phyloP scores from a whole-genome alignment of 2,329 filamentous ascomycete species.

The Paracoccidioides brasiliensis region DNA sequence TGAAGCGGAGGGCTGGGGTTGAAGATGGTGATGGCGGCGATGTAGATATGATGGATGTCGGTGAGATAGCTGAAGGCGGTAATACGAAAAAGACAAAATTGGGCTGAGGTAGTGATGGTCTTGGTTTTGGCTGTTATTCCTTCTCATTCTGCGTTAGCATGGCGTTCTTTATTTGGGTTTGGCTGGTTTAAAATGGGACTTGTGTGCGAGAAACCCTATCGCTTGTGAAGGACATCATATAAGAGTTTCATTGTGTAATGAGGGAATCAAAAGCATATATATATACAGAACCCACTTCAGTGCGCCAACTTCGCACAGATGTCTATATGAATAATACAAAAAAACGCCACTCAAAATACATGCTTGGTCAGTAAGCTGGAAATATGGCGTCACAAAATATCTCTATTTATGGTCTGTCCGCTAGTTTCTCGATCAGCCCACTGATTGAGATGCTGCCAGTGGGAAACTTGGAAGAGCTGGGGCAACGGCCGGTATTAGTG shows the following conservation, averaged over 20 bases:
- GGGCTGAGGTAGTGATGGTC: neutral
- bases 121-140: neutral
- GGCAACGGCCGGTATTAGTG: neutral
- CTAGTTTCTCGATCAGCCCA: neutral
- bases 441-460: neutral
- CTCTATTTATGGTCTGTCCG: neutral
- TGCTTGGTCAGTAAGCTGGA: neutral
- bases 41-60: conserved; percentile 36
- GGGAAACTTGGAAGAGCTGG: neutral
- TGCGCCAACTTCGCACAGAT: neutral
- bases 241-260: neutral
- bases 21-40: conserved; percentile 42
- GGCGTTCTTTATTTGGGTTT: conserved; percentile 7
- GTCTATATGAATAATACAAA: neutral
- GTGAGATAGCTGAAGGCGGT: conserved; percentile 26
- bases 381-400: neutral
- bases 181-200: neutral
- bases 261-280: neutral
- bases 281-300: neutral
- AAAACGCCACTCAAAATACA: neutral
- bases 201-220: neutral
- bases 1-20: conserved; percentile 67
- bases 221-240: neutral
- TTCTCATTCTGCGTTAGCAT: conserved; percentile 5
- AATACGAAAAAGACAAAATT: conserved; percentile 19